Base-by-base conservation (phyloP, 2,329 filamentous ascomycete genomes). In the Epichloe elymi region DNA sequence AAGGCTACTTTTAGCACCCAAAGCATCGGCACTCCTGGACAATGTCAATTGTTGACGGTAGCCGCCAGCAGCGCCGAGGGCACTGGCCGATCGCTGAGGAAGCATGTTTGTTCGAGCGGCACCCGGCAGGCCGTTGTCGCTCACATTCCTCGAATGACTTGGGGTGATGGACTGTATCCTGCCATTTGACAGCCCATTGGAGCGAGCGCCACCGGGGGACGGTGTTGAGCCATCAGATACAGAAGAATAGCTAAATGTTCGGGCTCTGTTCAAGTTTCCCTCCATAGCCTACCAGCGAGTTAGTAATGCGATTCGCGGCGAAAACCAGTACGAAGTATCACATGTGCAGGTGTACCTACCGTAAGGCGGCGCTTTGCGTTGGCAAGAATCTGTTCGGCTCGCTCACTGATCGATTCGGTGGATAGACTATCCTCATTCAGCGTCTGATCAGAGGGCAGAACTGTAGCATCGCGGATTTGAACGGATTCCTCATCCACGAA, bases 321-420 rank as follows among this genome's bases (percentile, higher is more conserved):
- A 20, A 14, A 10, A 11, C 17, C 38, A 36, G 37, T 17, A n/a
- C 30, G 3, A 30, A 30, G 30, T 10, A 11, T 30, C 30, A 30
- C 30, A 11, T 30, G 30, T 41, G 35, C 14, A 7, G 37, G 30
- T 20, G 11, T 38, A 69, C 86, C 65, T 74, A 94, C 88, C 63
- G 87, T 93, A 54, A 97, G 74, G 59, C 89, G 78, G 65, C 82
- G 84, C 70, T 96, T 96, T 35, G 91, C 91, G 67, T 95, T 95
- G 51, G 89, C 88, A 51, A 97, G 74, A 62, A 96, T 96, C 61
- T 90, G 76, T 64, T 96, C 90, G 1, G 90, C 90, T 59, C 88
- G 80, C 58, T 84, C 83, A 65, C 88, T 91, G 56, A 95, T 70
- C 23, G 86, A 82, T 15, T 78, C 82, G 46, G 86, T 87, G 3